These are phyloP conservation scores for Solanum hybrid DNA, from an alignment of 305 asterid genomes.

Conservation along the genomic window DNA sequence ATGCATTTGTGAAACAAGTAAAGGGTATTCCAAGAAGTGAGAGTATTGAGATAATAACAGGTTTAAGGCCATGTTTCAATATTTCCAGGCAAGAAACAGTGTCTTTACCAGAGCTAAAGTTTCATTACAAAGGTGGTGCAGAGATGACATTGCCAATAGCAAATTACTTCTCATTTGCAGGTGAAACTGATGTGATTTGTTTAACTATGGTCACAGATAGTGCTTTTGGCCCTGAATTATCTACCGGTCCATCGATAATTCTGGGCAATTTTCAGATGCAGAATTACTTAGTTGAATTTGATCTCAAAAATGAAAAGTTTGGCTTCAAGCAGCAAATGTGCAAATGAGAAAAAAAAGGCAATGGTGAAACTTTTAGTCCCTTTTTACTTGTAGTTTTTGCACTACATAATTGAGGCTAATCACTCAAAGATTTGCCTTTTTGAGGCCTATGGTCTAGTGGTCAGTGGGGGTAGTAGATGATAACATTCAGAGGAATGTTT, in stretches of 20 bases:
- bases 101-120: slow-evolving; percentile 43
- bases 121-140: slow-evolving; percentile 77
- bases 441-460: background rate
- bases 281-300: slow-evolving; percentile 65
- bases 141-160: slow-evolving; percentile 58
- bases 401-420: background rate
- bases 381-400: background rate
- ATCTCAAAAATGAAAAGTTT: slow-evolving; percentile 57
- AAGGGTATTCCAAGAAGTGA: slow-evolving; percentile 34
- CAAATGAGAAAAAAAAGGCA: slow-evolving; percentile 15
- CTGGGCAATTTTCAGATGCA: slow-evolving; percentile 84
- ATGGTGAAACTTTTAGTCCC: background rate
- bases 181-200: slow-evolving; percentile 32
- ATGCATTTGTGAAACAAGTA: slow-evolving; percentile 42
- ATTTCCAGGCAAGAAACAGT: slow-evolving; percentile 29
- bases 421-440: background rate
- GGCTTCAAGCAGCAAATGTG: slow-evolving; percentile 62
- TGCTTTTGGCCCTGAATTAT: slow-evolving; percentile 27
- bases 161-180: slow-evolving; percentile 50
- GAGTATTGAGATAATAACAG: slow-evolving; percentile 38
- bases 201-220: slow-evolving; percentile 47
- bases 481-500: background rate
- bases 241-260: slow-evolving; percentile 68
- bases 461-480: background rate
- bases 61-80: slow-evolving; percentile 68